Evolutionary conservation across 345 rosid genomes (phyloP).

Genomic region (Lenwebbia sp.): DNA sequence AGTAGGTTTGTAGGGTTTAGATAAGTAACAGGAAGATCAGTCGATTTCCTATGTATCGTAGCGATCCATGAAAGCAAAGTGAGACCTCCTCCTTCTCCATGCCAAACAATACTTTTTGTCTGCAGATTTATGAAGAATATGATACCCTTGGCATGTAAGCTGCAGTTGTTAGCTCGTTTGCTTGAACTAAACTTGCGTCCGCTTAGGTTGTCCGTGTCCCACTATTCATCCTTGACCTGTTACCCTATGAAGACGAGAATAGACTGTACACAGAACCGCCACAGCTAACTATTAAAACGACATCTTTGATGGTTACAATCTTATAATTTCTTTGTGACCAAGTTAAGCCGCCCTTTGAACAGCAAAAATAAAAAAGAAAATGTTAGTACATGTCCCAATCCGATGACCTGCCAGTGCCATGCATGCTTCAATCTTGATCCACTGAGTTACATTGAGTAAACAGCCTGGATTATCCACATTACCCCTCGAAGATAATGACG

Average conservation of each 20-base stretch:
- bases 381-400: background rate
- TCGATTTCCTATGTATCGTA: background rate
- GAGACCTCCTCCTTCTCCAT: background rate
- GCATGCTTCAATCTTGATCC: background rate
- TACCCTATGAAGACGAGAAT: background rate
- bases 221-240: constrained; percentile 3
- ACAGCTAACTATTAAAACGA: constrained; percentile 25
- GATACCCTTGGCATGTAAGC: constrained; percentile 11
- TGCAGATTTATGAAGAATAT: background rate
- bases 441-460: background rate
- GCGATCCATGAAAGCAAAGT: background rate
- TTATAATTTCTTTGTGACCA: background rate
- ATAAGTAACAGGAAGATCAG: background rate
- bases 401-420: background rate
- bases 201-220: constrained; percentile 15
- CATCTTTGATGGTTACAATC: background rate
- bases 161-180: constrained; percentile 8
- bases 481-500: background rate
- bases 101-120: background rate
- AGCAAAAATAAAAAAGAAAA: no score
- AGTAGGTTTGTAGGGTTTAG: background rate
- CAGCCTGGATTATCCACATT: background rate
- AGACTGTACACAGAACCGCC: background rate
- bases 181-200: constrained; percentile 21
- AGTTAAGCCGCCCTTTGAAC: background rate